Evolutionary conservation across 2,329 filamentous ascomycete genomes (phyloP).

Genomic region (Thelonectria rubi): DNA sequence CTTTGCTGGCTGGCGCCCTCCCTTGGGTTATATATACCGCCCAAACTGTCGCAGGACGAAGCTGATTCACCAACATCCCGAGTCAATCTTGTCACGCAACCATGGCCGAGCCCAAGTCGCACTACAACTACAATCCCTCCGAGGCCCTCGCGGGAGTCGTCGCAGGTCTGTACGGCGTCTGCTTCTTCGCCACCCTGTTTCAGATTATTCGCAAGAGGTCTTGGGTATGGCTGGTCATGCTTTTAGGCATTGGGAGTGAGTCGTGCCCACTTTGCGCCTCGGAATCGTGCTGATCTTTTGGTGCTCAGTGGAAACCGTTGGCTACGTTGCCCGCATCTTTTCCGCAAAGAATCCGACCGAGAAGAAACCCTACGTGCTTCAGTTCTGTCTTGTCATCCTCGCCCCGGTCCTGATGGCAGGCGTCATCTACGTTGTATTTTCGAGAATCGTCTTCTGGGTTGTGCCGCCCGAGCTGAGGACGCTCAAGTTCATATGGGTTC

Average conservation of each 20-base stretch:
- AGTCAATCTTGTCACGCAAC: not conserved
- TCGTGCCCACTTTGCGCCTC: accelerated
- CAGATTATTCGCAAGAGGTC: conserved; percentile 31
- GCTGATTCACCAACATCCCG: not conserved
- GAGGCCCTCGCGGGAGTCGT: conserved; percentile 29
- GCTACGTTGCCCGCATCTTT: conserved; percentile 29
- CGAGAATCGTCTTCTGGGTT: conserved; percentile 36
- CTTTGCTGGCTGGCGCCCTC: not conserved
- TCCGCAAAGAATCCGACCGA: conserved; percentile 29
- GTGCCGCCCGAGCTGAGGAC: conserved; percentile 33
- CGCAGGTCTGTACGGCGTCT: conserved; percentile 31
- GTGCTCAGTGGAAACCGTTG: conserved; percentile 26
- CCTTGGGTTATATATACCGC: not conserved
- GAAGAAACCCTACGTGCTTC: conserved; percentile 31
- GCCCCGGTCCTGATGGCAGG: conserved; percentile 39
- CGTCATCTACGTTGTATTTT: conserved; percentile 40
- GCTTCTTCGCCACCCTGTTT: conserved; percentile 29
- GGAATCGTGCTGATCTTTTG: conserved; percentile 1
- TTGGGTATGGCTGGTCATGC: conserved; percentile 36
- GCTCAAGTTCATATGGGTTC: conserved; percentile 34
- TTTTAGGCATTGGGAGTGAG: conserved; percentile 32
- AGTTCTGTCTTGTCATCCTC: conserved; percentile 37
- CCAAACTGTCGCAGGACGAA: not conserved
- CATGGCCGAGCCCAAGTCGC: conserved; percentile 27
- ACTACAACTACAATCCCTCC: conserved; percentile 34